Percentiles rank a stretch among this genome's conserved stretches.
Evolutionary conservation across 208 protist species (phyloP).

Genomic region (Leptomonas pyrrhocoris): DNA sequence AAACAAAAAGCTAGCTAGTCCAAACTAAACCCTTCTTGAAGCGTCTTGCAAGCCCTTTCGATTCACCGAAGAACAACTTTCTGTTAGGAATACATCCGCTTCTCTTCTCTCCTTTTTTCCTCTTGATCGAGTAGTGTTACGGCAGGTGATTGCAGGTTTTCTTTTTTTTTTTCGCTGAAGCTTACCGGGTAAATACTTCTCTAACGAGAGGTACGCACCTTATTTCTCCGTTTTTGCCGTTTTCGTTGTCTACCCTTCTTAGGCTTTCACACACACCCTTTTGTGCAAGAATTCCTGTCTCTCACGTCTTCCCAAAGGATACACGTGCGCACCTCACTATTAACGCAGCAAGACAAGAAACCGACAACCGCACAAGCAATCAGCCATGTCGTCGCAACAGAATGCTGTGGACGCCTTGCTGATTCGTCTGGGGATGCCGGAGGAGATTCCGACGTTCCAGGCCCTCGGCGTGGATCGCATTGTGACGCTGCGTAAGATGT

Average conservation of each 20-base stretch:
- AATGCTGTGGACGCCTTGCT: conserved; percentile 81
- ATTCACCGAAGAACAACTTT: no score
- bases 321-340: not conserved
- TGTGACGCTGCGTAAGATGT: conserved; percentile 74
- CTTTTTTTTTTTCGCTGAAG: conserved; percentile 9
- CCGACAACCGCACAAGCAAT: not conserved
- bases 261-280: not conserved
- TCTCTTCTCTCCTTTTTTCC: no score
- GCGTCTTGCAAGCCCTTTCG: no score
- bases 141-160: not conserved
- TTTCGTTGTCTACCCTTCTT: not conserved
- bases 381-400: conserved; percentile 30
- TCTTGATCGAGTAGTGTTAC: not conserved
- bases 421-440: conserved; percentile 70
- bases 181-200: not conserved
- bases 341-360: not conserved
- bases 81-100: no score
- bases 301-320: not conserved
- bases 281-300: not conserved
- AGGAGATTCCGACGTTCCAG: conserved; percentile 74
- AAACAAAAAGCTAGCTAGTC: not conserved
- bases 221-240: no score
- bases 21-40: no score
- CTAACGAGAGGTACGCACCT: no score
- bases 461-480: conserved; percentile 76